Evolutionary conservation across 768 basidiomycete genomes (phyloP).

Genomic region (Heimioporus sp.): DNA sequence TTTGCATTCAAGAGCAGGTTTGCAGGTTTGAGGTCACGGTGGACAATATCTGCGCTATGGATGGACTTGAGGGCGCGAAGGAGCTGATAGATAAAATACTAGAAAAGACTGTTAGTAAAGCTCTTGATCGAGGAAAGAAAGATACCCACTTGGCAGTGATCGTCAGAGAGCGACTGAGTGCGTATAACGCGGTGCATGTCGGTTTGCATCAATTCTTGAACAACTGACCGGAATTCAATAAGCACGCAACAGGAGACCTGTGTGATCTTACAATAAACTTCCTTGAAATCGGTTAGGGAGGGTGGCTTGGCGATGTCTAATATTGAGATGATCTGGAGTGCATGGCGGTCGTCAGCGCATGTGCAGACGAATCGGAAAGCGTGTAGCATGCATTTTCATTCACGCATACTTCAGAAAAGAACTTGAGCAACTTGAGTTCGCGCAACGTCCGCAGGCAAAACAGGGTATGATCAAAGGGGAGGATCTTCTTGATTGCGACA

Average conservation of each 20-base stretch:
- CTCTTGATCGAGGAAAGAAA: neutral
- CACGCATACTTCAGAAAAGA: constrained; percentile 75
- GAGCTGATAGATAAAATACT: constrained; percentile 84
- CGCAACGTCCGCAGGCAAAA: constrained; percentile 88
- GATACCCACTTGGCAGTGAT: constrained; percentile 70
- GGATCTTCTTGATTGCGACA: constrained; percentile 95
- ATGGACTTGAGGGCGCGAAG: constrained; percentile 87
- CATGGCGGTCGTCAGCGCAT: constrained; percentile 4
- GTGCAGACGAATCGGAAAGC: neutral
- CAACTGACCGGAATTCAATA: constrained; percentile 42
- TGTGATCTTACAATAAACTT: constrained; percentile 69
- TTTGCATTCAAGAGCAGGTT: constrained; percentile 88
- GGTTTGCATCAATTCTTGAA: constrained; percentile 89
- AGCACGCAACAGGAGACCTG: neutral
- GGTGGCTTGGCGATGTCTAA: constrained; percentile 87
- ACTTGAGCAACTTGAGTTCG: constrained; percentile 87
- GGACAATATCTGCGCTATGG: constrained; percentile 81
- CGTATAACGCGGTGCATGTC: constrained; percentile 90
- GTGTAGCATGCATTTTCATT: constrained; percentile 74
- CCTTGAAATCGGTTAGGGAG: constrained; percentile 73
- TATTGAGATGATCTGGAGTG: constrained; percentile 80
- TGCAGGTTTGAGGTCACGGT: constrained; percentile 80
- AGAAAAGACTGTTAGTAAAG: constrained; percentile 15
- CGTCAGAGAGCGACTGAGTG: constrained; percentile 86
- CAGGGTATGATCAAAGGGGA: constrained; percentile 91